Conservation (phyloP, 768 basidiomycete species). For the Solioccasus polychromus region DNA sequence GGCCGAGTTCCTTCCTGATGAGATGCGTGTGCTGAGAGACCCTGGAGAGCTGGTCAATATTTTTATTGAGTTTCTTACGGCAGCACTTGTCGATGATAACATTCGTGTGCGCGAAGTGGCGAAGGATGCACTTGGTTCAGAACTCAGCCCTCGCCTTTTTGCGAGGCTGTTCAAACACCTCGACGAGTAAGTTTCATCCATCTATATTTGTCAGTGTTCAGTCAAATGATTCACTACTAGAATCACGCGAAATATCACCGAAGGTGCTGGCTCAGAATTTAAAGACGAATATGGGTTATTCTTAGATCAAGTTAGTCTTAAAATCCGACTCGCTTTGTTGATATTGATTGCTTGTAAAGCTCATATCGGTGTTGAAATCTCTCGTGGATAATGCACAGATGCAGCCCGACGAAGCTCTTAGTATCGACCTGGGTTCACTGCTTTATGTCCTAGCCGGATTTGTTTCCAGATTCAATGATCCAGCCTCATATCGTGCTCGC, state of each 20-base stretch:
- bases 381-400: conserved; percentile 70
- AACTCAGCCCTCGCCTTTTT: conserved; percentile 71
- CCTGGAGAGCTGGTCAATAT: conserved; percentile 56
- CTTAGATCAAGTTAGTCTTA: conserved; percentile 63
- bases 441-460: conserved; percentile 61
- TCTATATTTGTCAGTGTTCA: not conserved
- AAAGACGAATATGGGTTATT: conserved; percentile 45
- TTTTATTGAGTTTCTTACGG: conserved; percentile 70
- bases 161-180: conserved; percentile 65
- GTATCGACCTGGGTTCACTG: conserved; percentile 60
- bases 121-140: conserved; percentile 75
- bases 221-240: conserved; percentile 28
- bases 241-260: conserved; percentile 50
- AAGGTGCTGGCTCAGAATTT: conserved; percentile 42
- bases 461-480: conserved; percentile 58
- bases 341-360: conserved; percentile 40
- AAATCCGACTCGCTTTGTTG: not conserved
- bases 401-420: conserved; percentile 56
- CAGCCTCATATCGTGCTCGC: conserved; percentile 60
- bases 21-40: conserved; percentile 61
- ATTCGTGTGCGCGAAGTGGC: conserved; percentile 73
- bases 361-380: conserved; percentile 71
- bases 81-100: conserved; percentile 60
- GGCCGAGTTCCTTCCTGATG: conserved; percentile 59
- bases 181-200: conserved; percentile 66